These are phyloP conservation scores for Russula compacta DNA, from an alignment of 768 basidiomycete species.

Conservation along the genomic window DNA sequence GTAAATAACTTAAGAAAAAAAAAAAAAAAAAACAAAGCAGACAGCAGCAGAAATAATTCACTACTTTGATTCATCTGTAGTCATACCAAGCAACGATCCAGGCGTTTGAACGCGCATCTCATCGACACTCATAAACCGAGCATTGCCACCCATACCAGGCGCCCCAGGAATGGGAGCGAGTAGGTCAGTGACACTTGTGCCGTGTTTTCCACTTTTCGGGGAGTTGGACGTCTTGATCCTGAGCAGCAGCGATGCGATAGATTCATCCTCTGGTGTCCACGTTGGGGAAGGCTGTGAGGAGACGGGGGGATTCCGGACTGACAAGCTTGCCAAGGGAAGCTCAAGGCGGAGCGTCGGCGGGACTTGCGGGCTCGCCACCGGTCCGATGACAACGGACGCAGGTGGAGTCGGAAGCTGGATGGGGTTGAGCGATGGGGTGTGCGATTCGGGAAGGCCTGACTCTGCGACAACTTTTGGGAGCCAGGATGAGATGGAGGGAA, in stretches of 20 bases:
- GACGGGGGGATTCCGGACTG: not conserved
- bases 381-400: slow-evolving; percentile 13
- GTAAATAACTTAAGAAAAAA: slow-evolving; percentile 9
- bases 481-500: slow-evolving; percentile 20
- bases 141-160: not conserved
- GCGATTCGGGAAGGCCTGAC: not conserved
- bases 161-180: not conserved
- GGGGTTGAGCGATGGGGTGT: not conserved
- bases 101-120: slow-evolving; percentile 20
- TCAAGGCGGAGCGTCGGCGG: slow-evolving; percentile 19
- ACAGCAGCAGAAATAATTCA: not conserved
- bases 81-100: slow-evolving; percentile 18
- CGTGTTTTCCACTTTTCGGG: not conserved
- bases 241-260: slow-evolving; percentile 17
- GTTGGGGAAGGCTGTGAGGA: slow-evolving; percentile 8
- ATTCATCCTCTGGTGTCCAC: slow-evolving; percentile 21
- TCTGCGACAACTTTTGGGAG: slow-evolving; percentile 7
- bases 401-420: slow-evolving; percentile 20
- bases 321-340: slow-evolving; percentile 12
- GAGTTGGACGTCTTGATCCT: slow-evolving; percentile 15
- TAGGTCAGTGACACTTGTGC: slow-evolving; percentile 1
- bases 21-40: not conserved
- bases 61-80: slow-evolving; percentile 7
- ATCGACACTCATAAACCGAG: not conserved
- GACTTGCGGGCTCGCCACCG: slow-evolving; percentile 15